Conservation (phyloP, 257 asterid genomes). For the Cynanchum wilfordii region DNA sequence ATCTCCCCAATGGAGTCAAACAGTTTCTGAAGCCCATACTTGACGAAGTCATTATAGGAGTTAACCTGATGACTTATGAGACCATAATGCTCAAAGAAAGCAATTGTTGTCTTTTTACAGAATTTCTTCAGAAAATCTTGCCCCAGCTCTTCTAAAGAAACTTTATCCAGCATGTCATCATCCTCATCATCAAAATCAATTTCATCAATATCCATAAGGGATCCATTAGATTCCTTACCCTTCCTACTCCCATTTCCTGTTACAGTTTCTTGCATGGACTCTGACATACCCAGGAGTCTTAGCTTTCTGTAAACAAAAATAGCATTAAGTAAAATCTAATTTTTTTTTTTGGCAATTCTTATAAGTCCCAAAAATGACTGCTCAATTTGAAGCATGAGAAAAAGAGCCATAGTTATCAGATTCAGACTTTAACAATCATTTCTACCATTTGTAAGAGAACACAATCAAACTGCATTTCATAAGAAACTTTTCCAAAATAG, state of each 20-base stretch:
- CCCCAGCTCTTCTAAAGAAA: slow-evolving; percentile 42
- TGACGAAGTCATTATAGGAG: slow-evolving; percentile 68
- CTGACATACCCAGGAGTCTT: slow-evolving; percentile 4
- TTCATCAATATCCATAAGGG: slow-evolving; percentile 29
- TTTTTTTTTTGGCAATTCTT: no score
- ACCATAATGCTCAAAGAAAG: slow-evolving; percentile 72
- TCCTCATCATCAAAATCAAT: slow-evolving; percentile 52
- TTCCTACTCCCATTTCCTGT: slow-evolving; percentile 22
- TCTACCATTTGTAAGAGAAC: not conserved
- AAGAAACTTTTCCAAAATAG: not conserved
- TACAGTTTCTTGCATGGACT: slow-evolving; percentile 12
- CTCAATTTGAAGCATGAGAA: not conserved
- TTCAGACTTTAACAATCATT: not conserved
- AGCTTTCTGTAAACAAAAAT: not conserved
- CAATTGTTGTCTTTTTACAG: slow-evolving; percentile 58
- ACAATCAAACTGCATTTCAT: not conserved
- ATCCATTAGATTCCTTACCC: slow-evolving; percentile 16
- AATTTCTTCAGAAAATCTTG: slow-evolving; percentile 41
- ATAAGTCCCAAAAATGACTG: not conserved
- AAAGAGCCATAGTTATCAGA: not conserved
- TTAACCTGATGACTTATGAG: slow-evolving; percentile 77
- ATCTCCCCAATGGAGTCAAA: slow-evolving; percentile 82
- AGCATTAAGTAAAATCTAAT: not conserved
- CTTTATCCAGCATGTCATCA: slow-evolving; percentile 39
- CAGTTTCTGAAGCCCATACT: slow-evolving; percentile 58